Percentiles rank a stretch among this genome's conserved stretches.
Conservation (phyloP, 2,329 filamentous ascomycete species). For the Arthrinium puccinioides region DNA sequence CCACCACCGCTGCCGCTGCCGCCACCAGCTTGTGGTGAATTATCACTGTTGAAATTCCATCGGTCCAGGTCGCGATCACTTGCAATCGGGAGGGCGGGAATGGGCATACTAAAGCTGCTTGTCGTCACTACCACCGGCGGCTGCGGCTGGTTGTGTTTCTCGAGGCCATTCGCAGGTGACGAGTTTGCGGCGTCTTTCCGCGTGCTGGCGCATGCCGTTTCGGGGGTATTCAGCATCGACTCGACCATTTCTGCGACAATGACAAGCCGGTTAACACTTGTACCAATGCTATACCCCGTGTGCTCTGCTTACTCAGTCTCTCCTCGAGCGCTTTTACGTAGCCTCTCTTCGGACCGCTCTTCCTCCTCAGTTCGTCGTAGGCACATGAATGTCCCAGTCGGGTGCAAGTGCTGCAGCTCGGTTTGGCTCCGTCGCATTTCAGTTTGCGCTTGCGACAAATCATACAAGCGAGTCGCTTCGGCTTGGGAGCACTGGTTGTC, state of each 20-base stretch:
- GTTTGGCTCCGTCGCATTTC: constrained; percentile 77
- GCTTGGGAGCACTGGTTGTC: constrained; percentile 58
- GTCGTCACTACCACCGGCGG: constrained; percentile 13
- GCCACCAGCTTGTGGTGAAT: constrained; percentile 40
- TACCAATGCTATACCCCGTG: constrained; percentile 1
- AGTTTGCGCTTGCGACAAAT: constrained; percentile 90
- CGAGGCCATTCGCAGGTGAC: neutral
- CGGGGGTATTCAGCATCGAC: constrained; percentile 77
- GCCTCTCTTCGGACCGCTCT: constrained; percentile 89
- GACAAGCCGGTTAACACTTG: constrained; percentile 10
- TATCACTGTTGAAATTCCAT: constrained; percentile 50
- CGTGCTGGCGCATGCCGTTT: constrained; percentile 32
- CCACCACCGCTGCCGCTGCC: too few relatives aligned
- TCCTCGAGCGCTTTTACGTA: constrained; percentile 94
- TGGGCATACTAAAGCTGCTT: constrained; percentile 34
- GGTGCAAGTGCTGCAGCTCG: constrained; percentile 82
- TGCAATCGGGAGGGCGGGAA: constrained; percentile 38
- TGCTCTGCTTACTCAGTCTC: constrained; percentile 64
- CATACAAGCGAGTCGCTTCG: constrained; percentile 93
- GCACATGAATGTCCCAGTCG: constrained; percentile 81
- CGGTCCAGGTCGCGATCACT: constrained; percentile 42
- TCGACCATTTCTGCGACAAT: constrained; percentile 88
- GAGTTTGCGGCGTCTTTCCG: neutral
- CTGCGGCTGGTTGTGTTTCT: neutral
- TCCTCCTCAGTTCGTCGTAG: constrained; percentile 87